Evolutionary conservation across 768 basidiomycete genomes (phyloP), one percentile per base, ranked within the genome.

Genomic region (Lentinula detonsa): DNA sequence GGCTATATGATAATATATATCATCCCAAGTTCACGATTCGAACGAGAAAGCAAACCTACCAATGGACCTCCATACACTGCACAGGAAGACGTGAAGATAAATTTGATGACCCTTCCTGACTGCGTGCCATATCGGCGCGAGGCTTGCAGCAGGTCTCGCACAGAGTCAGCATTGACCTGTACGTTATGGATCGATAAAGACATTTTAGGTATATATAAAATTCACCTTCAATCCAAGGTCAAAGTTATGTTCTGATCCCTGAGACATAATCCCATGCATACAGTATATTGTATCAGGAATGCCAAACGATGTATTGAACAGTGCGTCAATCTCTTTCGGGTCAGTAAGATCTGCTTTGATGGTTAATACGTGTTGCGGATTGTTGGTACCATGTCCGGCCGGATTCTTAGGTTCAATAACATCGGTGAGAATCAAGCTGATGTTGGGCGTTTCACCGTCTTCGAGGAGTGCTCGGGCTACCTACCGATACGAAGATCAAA

Each of bases 191-290:
- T 69, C 5, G 42, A 6, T 18, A 13, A 57, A 31, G 11, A 10
- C 4, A n/a, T 33, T 23, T 13, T 18, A 39, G 39, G 23, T 18
- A 15, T n/a, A 21, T 7, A 11, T 16, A 18, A 4, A 16, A 21
- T 28, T 13, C 43, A 76, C 79, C 72, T 79, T 77, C 28, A 81
- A 61, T n/a, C 82, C 84, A 1, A 85, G 66, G 45, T 82, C 81
- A 67, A 86, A 85, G 63, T 84, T 77, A 61, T 82, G 81, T 67
- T 86, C 85, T 15, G 82, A 77, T 39, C 82, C 82, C 15, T 84
- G 79, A 28, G 83, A 85, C 85, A 86, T 85, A 65, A 85, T 83
- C 2, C 85, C 85, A 65, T 82, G 80, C 28, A 81, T 68, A 60
- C 79, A 81, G 63, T 81, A 81, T 18, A 81, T 69, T 6, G 75